phyloP scores from a whole-genome alignment of 2,329 filamentous ascomycete genomes.

The Claviceps sp. region DNA sequence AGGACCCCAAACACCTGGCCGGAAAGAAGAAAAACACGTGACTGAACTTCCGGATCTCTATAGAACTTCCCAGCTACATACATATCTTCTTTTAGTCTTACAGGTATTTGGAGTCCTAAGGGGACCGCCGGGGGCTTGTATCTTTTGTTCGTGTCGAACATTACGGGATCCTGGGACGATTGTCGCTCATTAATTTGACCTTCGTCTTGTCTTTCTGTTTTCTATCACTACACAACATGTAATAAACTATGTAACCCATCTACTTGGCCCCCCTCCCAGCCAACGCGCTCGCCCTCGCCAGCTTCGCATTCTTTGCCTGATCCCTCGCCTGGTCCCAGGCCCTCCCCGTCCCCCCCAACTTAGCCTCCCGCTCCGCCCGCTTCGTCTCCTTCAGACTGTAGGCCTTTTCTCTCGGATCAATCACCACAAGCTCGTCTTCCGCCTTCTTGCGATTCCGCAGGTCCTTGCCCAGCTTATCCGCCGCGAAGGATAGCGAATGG shows the following conservation, averaged over 20 bases:
- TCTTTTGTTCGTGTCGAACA: too few species aligned
- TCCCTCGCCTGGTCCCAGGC: slow-evolving; percentile 38
- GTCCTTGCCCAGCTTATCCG: slow-evolving; percentile 84
- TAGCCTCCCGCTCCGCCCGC: slow-evolving; percentile 42
- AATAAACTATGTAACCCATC: slow-evolving; percentile 2
- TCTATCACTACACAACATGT: neutral
- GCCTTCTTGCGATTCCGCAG: slow-evolving; percentile 81
- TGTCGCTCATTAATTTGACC: too few species aligned
- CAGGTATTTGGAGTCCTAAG: too few species aligned
- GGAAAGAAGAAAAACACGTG: too few species aligned
- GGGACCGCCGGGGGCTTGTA: too few species aligned
- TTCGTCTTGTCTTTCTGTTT: too few species aligned
- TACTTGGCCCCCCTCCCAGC: slow-evolving; percentile 44
- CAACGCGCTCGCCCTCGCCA: slow-evolving; percentile 38
- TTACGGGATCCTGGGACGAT: too few species aligned
- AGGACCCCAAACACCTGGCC: too few species aligned
- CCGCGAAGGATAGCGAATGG: slow-evolving; percentile 73
- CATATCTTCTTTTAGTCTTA: too few species aligned
- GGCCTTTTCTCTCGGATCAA: slow-evolving; percentile 78
- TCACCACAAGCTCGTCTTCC: slow-evolving; percentile 81
- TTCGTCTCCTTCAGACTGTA: slow-evolving; percentile 56
- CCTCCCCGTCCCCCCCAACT: slow-evolving; percentile 38
- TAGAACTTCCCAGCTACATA: too few species aligned
- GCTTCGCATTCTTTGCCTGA: slow-evolving; percentile 41
- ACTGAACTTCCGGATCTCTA: too few species aligned